phyloP scores from a whole-genome alignment of 2,329 filamentous ascomycete genomes.

The Cladosporium sp. region DNA sequence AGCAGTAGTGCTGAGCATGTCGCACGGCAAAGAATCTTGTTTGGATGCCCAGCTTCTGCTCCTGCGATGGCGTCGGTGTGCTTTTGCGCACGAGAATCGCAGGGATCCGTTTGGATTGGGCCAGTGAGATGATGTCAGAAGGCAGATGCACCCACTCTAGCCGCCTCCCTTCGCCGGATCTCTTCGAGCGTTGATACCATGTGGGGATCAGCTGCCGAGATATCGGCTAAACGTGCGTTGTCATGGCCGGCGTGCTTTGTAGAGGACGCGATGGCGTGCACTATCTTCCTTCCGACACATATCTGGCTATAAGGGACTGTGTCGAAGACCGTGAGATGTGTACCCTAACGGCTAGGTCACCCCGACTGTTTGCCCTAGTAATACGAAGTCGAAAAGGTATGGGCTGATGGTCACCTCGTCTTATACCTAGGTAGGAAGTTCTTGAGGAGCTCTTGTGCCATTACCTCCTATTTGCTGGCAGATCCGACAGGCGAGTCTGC shows the following conservation, averaged over 20 bases:
- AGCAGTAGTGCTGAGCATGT: neutral
- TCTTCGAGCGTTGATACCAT: neutral
- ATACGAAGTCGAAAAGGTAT: neutral
- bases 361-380: neutral
- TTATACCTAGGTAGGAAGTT: too few relatives aligned
- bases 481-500: neutral
- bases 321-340: neutral
- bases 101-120: neutral
- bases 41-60: constrained; percentile 1
- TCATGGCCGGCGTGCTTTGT: neutral
- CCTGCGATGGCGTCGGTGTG: constrained; percentile 12
- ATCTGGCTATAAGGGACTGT: neutral
- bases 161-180: neutral
- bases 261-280: neutral
- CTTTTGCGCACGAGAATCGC: neutral
- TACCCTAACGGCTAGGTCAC: neutral
- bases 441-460: neutral
- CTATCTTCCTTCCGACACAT: neutral
- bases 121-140: neutral
- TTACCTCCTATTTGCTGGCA: too few relatives aligned
- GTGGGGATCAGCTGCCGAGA: constrained; percentile 4
- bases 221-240: neutral
- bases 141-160: neutral
- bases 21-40: constrained; percentile 1
- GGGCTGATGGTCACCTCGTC: neutral